These are phyloP conservation scores for Teratosphaeria nubilosa DNA, from an alignment of 2,329 filamentous ascomycete species.

Conservation along the genomic window DNA sequence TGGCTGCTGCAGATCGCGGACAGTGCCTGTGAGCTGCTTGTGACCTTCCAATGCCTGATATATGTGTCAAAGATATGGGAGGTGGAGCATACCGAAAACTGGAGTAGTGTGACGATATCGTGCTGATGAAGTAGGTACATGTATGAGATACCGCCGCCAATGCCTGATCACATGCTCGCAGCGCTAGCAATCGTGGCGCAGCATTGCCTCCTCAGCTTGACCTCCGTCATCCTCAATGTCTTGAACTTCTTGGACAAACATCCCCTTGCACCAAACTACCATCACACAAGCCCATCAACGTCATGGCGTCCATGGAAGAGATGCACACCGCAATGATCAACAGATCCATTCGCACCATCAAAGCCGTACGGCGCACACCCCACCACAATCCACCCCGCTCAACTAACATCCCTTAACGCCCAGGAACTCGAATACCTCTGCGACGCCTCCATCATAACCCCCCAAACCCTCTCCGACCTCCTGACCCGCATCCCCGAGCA, in stretches of 20 bases:
- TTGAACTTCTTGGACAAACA: not conserved
- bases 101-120: not conserved
- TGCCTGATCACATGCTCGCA: too few species aligned
- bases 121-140: not conserved
- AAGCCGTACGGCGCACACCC: conserved; percentile 51
- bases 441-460: conserved; percentile 69
- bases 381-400: not conserved
- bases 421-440: conserved; percentile 87
- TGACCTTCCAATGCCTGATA: too few species aligned
- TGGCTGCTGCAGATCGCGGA: too few species aligned
- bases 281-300: not conserved
- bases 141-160: too few species aligned
- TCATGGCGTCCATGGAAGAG: conserved; percentile 29
- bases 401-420: conserved; percentile 1
- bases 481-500: conserved; percentile 64
- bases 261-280: not conserved
- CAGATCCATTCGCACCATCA: conserved; percentile 77
- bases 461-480: conserved; percentile 65
- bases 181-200: not conserved
- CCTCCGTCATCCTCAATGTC: not conserved
- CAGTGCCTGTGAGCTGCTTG: too few species aligned
- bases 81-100: too few species aligned
- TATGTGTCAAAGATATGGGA: not conserved
- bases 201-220: not conserved
- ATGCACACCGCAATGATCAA: conserved; percentile 56